A percentile compares a stretch with the other conserved stretches of the same genome.
Evolutionary conservation across 805 yeast genomes (phyloP).

Genomic region (Wickerhamiella galacta): DNA sequence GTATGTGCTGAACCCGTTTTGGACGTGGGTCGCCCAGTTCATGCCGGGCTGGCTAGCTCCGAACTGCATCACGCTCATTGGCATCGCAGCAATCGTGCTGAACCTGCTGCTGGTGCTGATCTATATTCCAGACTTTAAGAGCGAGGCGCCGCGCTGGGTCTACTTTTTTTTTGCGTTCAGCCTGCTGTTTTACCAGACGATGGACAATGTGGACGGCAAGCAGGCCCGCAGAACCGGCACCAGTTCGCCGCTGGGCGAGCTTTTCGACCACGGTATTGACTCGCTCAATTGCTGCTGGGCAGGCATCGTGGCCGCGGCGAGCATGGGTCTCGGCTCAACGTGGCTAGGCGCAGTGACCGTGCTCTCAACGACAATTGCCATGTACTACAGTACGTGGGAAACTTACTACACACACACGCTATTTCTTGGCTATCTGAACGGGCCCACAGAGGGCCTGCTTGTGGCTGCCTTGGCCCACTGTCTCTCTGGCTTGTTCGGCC

Average conservation of each 20-base stretch:
- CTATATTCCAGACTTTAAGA: slow-evolving; percentile 52
- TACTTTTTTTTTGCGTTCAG: slow-evolving; percentile 68
- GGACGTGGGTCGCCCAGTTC: slow-evolving; percentile 60
- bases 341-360: slow-evolving; percentile 26
- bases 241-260: slow-evolving; percentile 86
- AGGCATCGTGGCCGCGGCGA: slow-evolving; percentile 55
- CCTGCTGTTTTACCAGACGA: slow-evolving; percentile 80
- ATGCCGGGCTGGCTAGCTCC: slow-evolving; percentile 94
- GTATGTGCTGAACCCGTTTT: slow-evolving; percentile 52
- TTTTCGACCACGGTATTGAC: slow-evolving; percentile 82
- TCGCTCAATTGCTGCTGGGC: slow-evolving; percentile 67
- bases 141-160: slow-evolving; percentile 54
- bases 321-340: slow-evolving; percentile 57
- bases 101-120: slow-evolving; percentile 51
- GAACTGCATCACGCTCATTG: slow-evolving; percentile 71
- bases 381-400: slow-evolving; percentile 76
- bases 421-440: slow-evolving; percentile 67
- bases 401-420: slow-evolving; percentile 80
- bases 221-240: slow-evolving; percentile 93
- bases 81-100: slow-evolving; percentile 52
- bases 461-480: slow-evolving; percentile 42
- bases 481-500: slow-evolving; percentile 51
- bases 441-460: slow-evolving; percentile 91
- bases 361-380: slow-evolving; percentile 32
- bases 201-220: slow-evolving; percentile 93